Conservation (phyloP, 371 early-diverging fungal species). For the Mortierella sp. region DNA sequence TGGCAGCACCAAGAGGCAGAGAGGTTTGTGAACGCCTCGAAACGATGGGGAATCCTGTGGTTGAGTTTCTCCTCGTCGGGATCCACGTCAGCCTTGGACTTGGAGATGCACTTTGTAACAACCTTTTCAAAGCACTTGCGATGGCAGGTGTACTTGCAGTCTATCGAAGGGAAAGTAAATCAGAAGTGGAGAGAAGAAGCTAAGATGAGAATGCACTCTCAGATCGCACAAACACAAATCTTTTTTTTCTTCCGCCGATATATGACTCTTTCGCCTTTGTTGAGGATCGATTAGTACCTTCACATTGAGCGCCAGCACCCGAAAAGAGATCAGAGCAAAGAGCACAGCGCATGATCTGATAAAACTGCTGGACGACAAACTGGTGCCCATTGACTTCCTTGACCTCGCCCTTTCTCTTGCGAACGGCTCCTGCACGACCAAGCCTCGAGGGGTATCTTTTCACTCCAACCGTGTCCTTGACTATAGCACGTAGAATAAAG, state of each 20-base stretch:
- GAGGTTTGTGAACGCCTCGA: conserved; percentile 80
- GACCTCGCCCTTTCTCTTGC: conserved; percentile 82
- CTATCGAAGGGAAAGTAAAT: conserved; percentile 52
- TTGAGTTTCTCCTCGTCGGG: conserved; percentile 76
- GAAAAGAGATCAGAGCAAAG: conserved; percentile 91
- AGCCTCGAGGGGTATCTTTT: conserved; percentile 77
- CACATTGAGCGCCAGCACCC: conserved; percentile 90
- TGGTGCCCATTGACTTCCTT: conserved; percentile 90
- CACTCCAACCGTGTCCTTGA: conserved; percentile 65
- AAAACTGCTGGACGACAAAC: conserved; percentile 86
- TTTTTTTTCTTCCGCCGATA: no score
- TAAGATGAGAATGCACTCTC: neutral
- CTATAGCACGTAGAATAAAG: conserved; percentile 13
- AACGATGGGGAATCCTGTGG: conserved; percentile 96
- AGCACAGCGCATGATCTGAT: conserved; percentile 95
- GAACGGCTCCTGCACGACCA: conserved; percentile 90
- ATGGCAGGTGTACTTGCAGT: conserved; percentile 96
- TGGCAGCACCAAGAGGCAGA: conserved; percentile 97
- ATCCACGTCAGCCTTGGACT: conserved; percentile 70
- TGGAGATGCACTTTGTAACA: conserved; percentile 92
- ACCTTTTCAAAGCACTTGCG: conserved; percentile 88
- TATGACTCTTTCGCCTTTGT: neutral
- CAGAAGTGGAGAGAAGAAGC: neutral
- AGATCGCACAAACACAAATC: no score
- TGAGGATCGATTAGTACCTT: conserved; percentile 65